phyloP scores from a whole-genome alignment of 768 basidiomycete genomes.

The Agaricus subrufescens region DNA sequence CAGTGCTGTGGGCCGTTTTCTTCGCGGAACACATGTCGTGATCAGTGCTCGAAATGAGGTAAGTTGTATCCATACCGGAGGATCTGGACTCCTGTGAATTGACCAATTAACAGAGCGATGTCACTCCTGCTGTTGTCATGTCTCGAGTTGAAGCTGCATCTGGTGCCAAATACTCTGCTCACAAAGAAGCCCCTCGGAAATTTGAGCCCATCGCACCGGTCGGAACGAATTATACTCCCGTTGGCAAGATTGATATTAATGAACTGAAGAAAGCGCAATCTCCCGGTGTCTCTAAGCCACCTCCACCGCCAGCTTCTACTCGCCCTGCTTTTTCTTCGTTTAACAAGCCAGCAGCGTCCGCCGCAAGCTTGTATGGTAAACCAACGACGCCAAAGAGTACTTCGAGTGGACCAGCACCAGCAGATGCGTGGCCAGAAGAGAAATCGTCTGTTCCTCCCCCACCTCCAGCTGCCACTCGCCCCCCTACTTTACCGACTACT shows the following conservation, averaged over 20 bases:
- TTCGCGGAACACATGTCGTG: slow-evolving; percentile 82
- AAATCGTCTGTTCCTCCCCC: slow-evolving; percentile 32
- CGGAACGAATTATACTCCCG: slow-evolving; percentile 70
- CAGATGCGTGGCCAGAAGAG: slow-evolving; percentile 60
- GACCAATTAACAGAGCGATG: slow-evolving; percentile 57
- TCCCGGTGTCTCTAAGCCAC: slow-evolving; percentile 32
- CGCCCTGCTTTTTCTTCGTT: slow-evolving; percentile 44
- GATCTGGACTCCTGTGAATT: neutral
- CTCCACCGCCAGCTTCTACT: slow-evolving; percentile 36
- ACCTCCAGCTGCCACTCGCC: slow-evolving; percentile 41
- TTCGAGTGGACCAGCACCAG: slow-evolving; percentile 34
- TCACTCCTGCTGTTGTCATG: slow-evolving; percentile 76
- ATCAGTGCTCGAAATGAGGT: slow-evolving; percentile 87
- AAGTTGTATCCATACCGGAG: slow-evolving; percentile 14
- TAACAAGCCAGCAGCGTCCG: slow-evolving; percentile 30
- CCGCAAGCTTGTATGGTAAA: slow-evolving; percentile 39
- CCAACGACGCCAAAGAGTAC: slow-evolving; percentile 17
- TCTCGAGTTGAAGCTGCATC: slow-evolving; percentile 83
- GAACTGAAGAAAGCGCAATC: slow-evolving; percentile 46
- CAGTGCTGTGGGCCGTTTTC: slow-evolving; percentile 69
- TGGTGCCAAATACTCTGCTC: slow-evolving; percentile 85
- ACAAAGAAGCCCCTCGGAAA: slow-evolving; percentile 70
- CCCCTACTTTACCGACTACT: slow-evolving; percentile 36
- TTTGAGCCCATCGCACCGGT: slow-evolving; percentile 80
- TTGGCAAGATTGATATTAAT: slow-evolving; percentile 69